Percentiles rank a stretch among this genome's conserved stretches.
Conservation (phyloP, 1,284 basidiomycete species). For the Tilletia horrida region DNA sequence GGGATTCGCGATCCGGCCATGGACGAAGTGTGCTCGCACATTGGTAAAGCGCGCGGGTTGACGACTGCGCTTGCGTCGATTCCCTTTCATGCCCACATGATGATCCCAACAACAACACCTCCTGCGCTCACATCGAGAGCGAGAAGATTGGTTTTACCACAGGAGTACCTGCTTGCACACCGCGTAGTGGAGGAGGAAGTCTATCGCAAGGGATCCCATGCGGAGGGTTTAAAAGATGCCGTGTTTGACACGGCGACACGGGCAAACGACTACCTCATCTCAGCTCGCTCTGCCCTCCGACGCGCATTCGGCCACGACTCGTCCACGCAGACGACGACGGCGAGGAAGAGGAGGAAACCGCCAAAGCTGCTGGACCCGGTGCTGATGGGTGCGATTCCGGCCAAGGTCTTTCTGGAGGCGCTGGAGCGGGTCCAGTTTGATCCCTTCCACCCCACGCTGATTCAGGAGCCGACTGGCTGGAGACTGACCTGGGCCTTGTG, state of each 20-base stretch:
- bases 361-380: conserved; percentile 69
- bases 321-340: neutral
- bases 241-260: conserved; percentile 83
- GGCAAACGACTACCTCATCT: conserved; percentile 84
- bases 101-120: neutral
- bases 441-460: conserved; percentile 69
- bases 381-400: conserved; percentile 75
- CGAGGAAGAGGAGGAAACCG: conserved; percentile 63
- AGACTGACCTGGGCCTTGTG: conserved; percentile 80
- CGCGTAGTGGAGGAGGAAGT: conserved; percentile 82
- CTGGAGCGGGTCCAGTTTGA: conserved; percentile 78
- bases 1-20: conserved; percentile 30
- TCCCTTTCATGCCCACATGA: conserved; percentile 36
- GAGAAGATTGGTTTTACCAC: conserved; percentile 68
- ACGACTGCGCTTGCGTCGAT: conserved; percentile 37
- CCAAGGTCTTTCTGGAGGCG: conserved; percentile 68
- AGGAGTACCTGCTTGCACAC: conserved; percentile 75
- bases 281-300: conserved; percentile 72
- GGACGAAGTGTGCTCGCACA: conserved; percentile 51
- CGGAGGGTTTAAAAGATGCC: conserved; percentile 66
- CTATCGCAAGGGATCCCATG: conserved; percentile 67
- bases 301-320: neutral
- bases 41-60: conserved; percentile 52
- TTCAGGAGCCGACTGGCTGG: conserved; percentile 69
- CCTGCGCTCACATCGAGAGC: neutral